Percentiles rank a stretch among this genome's conserved stretches.
These are phyloP conservation scores for Lactarius vividus DNA, from an alignment of 768 basidiomycete species.

Conservation along the genomic window DNA sequence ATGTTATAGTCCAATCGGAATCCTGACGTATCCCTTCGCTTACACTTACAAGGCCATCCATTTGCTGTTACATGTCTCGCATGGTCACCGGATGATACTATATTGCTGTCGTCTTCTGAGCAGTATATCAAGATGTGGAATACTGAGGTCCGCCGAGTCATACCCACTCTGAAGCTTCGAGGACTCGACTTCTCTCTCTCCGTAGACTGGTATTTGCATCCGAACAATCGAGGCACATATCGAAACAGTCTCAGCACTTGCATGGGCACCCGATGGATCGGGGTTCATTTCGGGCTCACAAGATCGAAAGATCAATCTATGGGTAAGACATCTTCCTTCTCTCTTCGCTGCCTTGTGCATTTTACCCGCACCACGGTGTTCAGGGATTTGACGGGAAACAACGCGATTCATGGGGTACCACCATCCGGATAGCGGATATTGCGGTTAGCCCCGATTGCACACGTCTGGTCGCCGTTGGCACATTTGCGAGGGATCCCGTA, in stretches of 20 bases:
- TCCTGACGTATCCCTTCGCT: constrained; percentile 58
- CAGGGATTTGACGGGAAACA: constrained; percentile 76
- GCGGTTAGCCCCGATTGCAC: constrained; percentile 81
- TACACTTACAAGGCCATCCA: constrained; percentile 71
- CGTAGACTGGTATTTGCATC: constrained; percentile 68
- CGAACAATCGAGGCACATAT: constrained; percentile 67
- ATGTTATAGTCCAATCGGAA: constrained; percentile 25
- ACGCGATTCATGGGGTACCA: constrained; percentile 63
- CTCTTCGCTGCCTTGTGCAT: constrained; percentile 18
- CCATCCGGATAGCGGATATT: constrained; percentile 84
- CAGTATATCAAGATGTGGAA: constrained; percentile 87
- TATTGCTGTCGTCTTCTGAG: constrained; percentile 83
- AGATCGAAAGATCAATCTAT: constrained; percentile 78
- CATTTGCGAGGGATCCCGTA: constrained; percentile 43
- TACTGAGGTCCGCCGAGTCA: constrained; percentile 55
- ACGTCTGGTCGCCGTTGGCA: constrained; percentile 77
- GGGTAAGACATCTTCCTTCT: constrained; percentile 51
- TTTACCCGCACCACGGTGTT: constrained; percentile 16
- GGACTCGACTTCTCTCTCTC: not conserved
- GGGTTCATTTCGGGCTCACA: constrained; percentile 89
- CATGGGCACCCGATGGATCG: constrained; percentile 84
- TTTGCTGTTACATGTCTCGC: constrained; percentile 79
- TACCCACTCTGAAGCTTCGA: constrained; percentile 21
- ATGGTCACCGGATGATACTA: constrained; percentile 88
- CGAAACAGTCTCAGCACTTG: constrained; percentile 84